A percentile compares a stretch with the other conserved stretches of the same genome.
These are phyloP conservation scores for Mucor saturninus DNA, from an alignment of 371 early-diverging fungal species.

Conservation along the genomic window DNA sequence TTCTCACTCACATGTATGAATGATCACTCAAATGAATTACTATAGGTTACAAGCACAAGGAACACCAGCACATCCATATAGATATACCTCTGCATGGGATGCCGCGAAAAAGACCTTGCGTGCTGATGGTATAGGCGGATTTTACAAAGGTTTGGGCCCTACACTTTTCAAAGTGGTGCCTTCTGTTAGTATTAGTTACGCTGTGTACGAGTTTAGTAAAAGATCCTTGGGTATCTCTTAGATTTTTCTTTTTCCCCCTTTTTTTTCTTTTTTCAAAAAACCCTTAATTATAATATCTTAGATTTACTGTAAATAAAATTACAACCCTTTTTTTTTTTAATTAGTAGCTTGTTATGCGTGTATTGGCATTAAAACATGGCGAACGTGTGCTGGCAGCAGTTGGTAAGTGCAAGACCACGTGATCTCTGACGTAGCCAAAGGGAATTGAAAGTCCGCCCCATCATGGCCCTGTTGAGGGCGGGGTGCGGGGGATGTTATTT, in stretches of 20 bases:
- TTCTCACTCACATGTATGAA: too few species aligned
- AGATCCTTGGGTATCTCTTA: conserved; percentile 56
- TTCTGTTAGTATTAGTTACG: conserved; percentile 69
- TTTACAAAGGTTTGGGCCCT: conserved; percentile 90
- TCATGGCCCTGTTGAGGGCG: conserved; percentile 2
- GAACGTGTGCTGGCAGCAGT: too few species aligned
- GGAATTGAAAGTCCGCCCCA: neutral
- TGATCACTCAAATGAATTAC: neutral
- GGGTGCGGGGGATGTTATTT: conserved; percentile 1
- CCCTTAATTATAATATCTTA: neutral
- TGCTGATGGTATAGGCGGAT: conserved; percentile 78
- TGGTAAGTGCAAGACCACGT: neutral
- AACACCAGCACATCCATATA: conserved; percentile 76
- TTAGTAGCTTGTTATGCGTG: too few species aligned
- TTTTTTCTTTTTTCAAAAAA: neutral
- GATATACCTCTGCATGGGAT: conserved; percentile 73
- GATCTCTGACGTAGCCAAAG: neutral
- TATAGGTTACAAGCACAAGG: conserved; percentile 85
- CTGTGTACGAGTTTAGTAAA: conserved; percentile 68
- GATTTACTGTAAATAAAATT: neutral
- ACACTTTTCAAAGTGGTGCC: conserved; percentile 78
- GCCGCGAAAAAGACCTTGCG: conserved; percentile 70
- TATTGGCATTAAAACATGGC: too few species aligned
- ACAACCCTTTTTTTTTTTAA: neutral
- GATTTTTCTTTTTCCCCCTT: neutral